Percentiles rank a stretch among this genome's conserved stretches.
phyloP scores from a whole-genome alignment of 2,329 filamentous ascomycete genomes.

The Ascomycota sp. region DNA sequence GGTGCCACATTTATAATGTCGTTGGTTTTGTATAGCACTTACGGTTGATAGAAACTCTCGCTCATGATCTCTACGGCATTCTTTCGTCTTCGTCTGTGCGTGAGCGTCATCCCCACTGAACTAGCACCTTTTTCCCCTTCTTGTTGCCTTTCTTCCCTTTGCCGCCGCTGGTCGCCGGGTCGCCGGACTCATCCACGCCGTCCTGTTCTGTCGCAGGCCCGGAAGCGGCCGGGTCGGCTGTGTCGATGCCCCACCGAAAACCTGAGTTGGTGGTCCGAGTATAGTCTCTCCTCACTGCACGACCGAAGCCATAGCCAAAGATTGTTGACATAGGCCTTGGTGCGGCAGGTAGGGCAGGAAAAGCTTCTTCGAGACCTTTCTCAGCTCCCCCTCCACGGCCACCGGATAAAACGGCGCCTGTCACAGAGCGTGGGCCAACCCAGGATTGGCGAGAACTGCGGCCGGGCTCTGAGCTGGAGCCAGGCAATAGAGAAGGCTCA shows the following conservation, averaged over 20 bases:
- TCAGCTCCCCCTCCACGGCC: conserved; percentile 4
- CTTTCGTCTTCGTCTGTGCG: background rate
- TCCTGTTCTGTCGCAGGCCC: conserved; percentile 7
- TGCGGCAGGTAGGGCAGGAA: conserved; percentile 65
- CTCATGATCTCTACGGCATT: background rate
- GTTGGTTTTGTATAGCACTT: no score
- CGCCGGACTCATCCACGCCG: conserved; percentile 8
- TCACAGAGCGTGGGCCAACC: no score
- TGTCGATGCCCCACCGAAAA: conserved; percentile 28
- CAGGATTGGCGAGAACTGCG: no score
- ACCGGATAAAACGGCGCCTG: conserved; percentile 1
- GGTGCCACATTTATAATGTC: no score
- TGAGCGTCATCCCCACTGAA: conserved; percentile 33
- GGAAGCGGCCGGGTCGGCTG: conserved; percentile 5
- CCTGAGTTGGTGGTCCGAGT: conserved; percentile 22
- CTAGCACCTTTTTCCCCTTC: conserved; percentile 40
- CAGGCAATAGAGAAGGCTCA: no score
- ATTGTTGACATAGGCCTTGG: conserved; percentile 46
- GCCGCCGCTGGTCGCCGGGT: conserved; percentile 8
- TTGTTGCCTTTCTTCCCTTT: conserved; percentile 36
- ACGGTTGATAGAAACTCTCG: background rate
- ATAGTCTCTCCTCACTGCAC: conserved; percentile 32
- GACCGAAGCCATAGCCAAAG: conserved; percentile 36
- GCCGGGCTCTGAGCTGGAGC: no score
- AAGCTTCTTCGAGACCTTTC: conserved; percentile 35